A percentile compares a stretch with the other conserved stretches of the same genome.
Conservation (phyloP, 306 rosid genomes). For the Prinsepia uniflora region DNA sequence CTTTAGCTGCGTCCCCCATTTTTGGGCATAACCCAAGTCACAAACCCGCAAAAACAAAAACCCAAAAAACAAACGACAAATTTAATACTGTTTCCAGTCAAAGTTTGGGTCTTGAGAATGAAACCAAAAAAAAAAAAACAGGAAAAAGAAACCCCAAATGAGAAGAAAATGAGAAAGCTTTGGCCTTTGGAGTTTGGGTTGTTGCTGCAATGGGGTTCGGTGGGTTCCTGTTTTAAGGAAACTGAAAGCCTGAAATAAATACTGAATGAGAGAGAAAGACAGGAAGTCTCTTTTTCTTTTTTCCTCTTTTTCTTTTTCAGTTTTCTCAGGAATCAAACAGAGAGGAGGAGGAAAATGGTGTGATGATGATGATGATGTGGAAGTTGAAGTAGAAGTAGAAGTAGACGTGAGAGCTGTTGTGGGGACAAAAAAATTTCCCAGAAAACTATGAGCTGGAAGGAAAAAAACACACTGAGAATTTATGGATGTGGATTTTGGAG, state of each 20-base stretch:
- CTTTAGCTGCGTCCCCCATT: conserved; percentile 66
- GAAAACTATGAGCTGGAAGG: conserved; percentile 17
- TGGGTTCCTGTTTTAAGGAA: conserved; percentile 13
- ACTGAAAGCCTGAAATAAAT: no score
- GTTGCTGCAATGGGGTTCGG: conserved; percentile 5
- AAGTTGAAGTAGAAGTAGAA: not conserved
- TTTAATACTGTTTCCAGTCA: conserved; percentile 20
- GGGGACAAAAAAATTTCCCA: conserved; percentile 35
- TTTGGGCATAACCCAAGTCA: conserved; percentile 16
- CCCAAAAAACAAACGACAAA: not conserved
- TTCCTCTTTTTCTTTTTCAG: conserved; percentile 7
- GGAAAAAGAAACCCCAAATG: not conserved
- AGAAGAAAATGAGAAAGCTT: not conserved
- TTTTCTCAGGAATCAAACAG: conserved; percentile 43
- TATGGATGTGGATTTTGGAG: conserved; percentile 18
- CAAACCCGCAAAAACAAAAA: conserved; percentile 20
- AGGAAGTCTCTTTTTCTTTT: conserved; percentile 21
- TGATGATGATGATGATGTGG: not conserved
- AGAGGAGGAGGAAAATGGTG: conserved; percentile 9
- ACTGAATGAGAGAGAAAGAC: conserved; percentile 8
- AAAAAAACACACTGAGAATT: conserved; percentile 26
- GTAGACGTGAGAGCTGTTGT: not conserved
- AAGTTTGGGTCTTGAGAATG: conserved; percentile 17
- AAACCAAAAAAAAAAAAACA: not conserved
- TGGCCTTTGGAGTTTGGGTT: not conserved